Conservation (phyloP, 106 monocot species). For the Posidonia australis region DNA sequence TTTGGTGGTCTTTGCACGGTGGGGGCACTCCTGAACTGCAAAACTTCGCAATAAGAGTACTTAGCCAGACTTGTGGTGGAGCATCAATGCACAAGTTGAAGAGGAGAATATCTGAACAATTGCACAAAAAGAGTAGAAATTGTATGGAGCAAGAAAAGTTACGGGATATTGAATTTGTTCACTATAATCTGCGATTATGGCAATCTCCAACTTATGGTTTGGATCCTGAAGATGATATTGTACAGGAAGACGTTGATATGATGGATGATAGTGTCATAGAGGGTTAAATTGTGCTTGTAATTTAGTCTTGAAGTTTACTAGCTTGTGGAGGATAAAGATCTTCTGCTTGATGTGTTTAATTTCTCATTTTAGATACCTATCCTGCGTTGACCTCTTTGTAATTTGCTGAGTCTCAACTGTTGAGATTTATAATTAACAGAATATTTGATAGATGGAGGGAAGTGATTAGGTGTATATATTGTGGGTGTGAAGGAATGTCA, state of each 20-base stretch:
- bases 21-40: conserved; percentile 39
- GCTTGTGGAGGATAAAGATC: too few species aligned
- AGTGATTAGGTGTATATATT: too few species aligned
- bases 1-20: conserved; percentile 59
- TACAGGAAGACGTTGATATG: neutral
- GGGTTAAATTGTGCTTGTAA: neutral
- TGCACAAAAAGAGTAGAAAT: conserved; percentile 39
- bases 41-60: conserved; percentile 37
- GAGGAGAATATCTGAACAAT: conserved; percentile 36
- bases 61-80: conserved; percentile 60
- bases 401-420: too few species aligned
- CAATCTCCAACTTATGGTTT: neutral
- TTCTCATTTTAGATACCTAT: too few species aligned
- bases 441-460: too few species aligned
- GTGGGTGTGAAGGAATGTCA: too few species aligned
- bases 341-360: too few species aligned
- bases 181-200: conserved; percentile 43
- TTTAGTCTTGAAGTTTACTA: too few species aligned
- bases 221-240: conserved; percentile 1
- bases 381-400: too few species aligned
- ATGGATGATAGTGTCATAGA: neutral
- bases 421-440: too few species aligned
- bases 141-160: conserved; percentile 35
- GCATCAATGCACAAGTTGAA: conserved; percentile 37
- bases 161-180: conserved; percentile 50